These are phyloP conservation scores for Nannizziopsis barbatae DNA, from an alignment of 2,329 filamentous ascomycete genomes.

Conservation along the genomic window DNA sequence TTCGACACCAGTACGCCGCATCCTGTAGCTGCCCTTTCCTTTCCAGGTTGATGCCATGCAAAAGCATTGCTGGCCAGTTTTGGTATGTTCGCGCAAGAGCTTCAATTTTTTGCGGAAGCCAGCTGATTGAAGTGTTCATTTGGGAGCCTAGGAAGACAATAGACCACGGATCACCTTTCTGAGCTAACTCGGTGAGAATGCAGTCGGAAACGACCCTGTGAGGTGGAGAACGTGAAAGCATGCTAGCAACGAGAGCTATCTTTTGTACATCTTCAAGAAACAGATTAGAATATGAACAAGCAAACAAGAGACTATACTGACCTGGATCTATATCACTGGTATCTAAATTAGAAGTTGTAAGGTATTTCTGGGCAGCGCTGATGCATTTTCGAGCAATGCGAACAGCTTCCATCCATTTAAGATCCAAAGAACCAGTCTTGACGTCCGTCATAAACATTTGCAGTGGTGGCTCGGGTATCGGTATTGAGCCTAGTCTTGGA, in stretches of 20 bases:
- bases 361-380: not conserved
- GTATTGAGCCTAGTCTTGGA: not conserved
- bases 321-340: conserved; percentile 1
- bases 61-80: conserved; percentile 10
- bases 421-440: not conserved
- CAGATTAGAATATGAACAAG: not conserved
- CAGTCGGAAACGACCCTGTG: not conserved
- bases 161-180: conserved; percentile 1
- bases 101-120: conserved; percentile 8
- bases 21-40: conserved; percentile 10
- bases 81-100: conserved; percentile 5
- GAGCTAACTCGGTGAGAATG: not conserved
- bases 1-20: conserved; percentile 8
- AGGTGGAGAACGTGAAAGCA: too few species aligned
- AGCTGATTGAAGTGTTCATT: not conserved
- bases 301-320: not conserved
- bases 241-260: not conserved
- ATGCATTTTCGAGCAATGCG: conserved; percentile 10
- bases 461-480: not conserved
- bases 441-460: not conserved
- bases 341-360: not conserved
- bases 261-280: not conserved
- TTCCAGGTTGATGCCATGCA: conserved; percentile 8
- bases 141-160: not conserved
- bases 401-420: conserved; percentile 3